These are phyloP conservation scores for Thuja plicata DNA, from an alignment of 83 land plant species.

Conservation along the genomic window DNA sequence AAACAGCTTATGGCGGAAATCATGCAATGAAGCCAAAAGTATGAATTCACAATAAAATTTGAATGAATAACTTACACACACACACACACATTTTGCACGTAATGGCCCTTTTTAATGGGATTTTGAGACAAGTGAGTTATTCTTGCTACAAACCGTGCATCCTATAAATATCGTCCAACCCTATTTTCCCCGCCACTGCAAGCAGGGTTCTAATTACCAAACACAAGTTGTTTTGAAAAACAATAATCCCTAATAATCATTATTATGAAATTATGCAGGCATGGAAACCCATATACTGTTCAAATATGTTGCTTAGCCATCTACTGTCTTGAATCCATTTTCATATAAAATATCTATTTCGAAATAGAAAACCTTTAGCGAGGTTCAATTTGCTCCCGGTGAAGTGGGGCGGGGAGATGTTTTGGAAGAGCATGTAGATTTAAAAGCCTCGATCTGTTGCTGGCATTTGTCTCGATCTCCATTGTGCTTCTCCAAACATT, in stretches of 20 bases:
- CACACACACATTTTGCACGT: neutral
- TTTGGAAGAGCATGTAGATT: slow-evolving; percentile 52
- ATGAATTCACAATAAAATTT: neutral
- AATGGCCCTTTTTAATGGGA: neutral
- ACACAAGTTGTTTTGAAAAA: neutral
- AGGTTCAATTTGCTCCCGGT: neutral
- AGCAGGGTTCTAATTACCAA: neutral
- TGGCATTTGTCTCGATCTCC: slow-evolving; percentile 64
- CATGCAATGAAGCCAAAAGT: too few species aligned
- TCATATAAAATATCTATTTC: neutral
- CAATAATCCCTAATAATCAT: too few species aligned
- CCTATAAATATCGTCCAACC: neutral
- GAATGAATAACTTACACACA: neutral
- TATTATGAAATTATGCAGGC: neutral
- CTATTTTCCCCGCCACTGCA: neutral
- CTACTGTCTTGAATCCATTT: neutral
- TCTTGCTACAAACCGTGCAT: too few species aligned
- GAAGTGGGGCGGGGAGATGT: slow-evolving; percentile 21
- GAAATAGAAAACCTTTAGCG: neutral
- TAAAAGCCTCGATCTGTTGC: slow-evolving; percentile 61
- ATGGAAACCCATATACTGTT: neutral
- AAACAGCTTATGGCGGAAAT: too few species aligned
- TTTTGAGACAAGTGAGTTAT: too few species aligned
- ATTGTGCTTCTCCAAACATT: slow-evolving; percentile 72
- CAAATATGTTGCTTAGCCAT: neutral